A percentile compares a stretch with the other conserved stretches of the same genome.
phyloP scores from a whole-genome alignment of 2,329 filamentous ascomycete species.

The Lasiodiplodia hormozganensis region DNA sequence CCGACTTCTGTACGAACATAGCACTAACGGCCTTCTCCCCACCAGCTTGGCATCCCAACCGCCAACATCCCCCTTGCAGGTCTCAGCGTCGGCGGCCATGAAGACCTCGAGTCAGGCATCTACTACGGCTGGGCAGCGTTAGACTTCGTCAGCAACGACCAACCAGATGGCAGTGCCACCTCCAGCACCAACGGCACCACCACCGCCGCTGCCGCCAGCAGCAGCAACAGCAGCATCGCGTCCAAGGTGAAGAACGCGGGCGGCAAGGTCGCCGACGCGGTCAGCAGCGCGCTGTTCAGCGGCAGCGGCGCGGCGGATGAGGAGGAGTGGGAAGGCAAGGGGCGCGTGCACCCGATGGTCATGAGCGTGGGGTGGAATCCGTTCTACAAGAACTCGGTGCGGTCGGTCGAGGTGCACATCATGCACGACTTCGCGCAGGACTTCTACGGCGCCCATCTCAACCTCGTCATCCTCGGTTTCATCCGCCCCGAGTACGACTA shows the following conservation, averaged over 20 bases:
- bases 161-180: background rate
- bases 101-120: conserved; percentile 75
- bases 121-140: conserved; percentile 94
- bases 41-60: conserved; percentile 86
- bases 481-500: conserved; percentile 93
- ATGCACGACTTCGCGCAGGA: conserved; percentile 78
- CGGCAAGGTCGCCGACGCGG: background rate
- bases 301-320: conserved; percentile 32
- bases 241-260: conserved; percentile 21
- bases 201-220: background rate
- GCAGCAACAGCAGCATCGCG: background rate
- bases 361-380: conserved; percentile 97
- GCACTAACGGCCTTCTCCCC: background rate
- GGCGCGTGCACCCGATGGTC: conserved; percentile 77
- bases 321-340: conserved; percentile 1
- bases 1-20: background rate
- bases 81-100: conserved; percentile 72
- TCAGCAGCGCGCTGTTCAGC: conserved; percentile 25
- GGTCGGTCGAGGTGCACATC: conserved; percentile 89
- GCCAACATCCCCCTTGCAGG: conserved; percentile 79
- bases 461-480: conserved; percentile 82
- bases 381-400: conserved; percentile 90
- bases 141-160: conserved; percentile 52
- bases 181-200: conserved; percentile 6
- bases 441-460: conserved; percentile 85